Base-by-base conservation (phyloP, 2,329 filamentous ascomycete species). In the Xylariaceae sp. region DNA sequence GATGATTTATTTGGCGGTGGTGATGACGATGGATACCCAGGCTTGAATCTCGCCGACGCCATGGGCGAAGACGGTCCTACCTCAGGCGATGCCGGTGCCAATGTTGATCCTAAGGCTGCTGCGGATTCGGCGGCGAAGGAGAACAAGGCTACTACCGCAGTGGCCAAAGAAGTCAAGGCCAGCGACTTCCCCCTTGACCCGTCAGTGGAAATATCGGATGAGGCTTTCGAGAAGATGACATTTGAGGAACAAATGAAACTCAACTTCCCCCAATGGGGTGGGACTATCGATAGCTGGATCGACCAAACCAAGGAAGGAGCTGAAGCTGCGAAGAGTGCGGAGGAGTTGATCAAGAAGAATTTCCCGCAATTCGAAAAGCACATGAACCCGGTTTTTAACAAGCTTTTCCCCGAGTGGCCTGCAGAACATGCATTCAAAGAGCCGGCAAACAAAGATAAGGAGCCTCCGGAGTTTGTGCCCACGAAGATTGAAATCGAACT, bases 401-500 rank as follows among this genome's bases (percentile, higher is more conserved):
- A 92, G 61, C 79, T 97, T 4, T 84, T 99, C 41, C 90, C 90
- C 2, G 86, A 88, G 4, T 92, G 92, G 72, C 86, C 86, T 66
- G 88, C 91, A 1, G 81, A 86, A 57, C 93, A 89, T 74, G 82
- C 89, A 62, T 87, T 88, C 58, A 94, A 96, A 74, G 84, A 86
- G 45, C 91, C 92, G 0, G 65, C 80, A 1, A 96, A 92, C 73
- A 87, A 86, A 47, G 68, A 69, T 90, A 92, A 0, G 94, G 92
- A 73, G 81, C 90, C 13, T 80, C 67, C 69, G 47, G 68, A 69
- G 45, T 69, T 97, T 2, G 82, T 92, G 4, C 91, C 92, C 0
- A 92, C 88, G 17, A 99, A 99, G 74, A 81, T 96, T 58, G 92
- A 86, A 62, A 80, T 99, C 11, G 94, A 99, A 62, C 78, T 97